A percentile compares a stretch with the other conserved stretches of the same genome.
phyloP scores from a whole-genome alignment of 805 yeast species.

The Torulaspora franciscae region DNA sequence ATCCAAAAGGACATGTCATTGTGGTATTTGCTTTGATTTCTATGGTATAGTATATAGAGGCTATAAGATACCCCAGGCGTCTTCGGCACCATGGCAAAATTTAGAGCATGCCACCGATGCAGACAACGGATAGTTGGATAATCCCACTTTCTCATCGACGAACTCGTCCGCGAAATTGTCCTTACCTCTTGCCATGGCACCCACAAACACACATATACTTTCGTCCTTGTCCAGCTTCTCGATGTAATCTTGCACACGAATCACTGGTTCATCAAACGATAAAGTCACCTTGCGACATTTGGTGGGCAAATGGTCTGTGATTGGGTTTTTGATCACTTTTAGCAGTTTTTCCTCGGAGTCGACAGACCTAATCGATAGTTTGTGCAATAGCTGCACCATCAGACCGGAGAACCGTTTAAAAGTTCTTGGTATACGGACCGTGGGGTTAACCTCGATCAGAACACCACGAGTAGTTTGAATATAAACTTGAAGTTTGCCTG shows the following conservation, averaged over 20 bases:
- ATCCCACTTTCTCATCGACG: conserved; percentile 94
- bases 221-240: conserved; percentile 75
- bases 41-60: conserved; percentile 10
- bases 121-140: conserved; percentile 89
- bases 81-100: conserved; percentile 98
- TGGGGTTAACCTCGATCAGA: conserved; percentile 90
- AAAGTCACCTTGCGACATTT: conserved; percentile 92
- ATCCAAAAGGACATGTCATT: not conserved
- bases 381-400: conserved; percentile 94
- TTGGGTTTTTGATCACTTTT: conserved; percentile 93
- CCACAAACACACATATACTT: conserved; percentile 95
- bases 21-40: not conserved
- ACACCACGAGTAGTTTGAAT: conserved; percentile 95
- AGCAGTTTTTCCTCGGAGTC: conserved; percentile 91
- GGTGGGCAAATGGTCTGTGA: conserved; percentile 93
- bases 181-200: conserved; percentile 98
- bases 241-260: conserved; percentile 85
- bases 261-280: conserved; percentile 85
- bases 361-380: conserved; percentile 87
- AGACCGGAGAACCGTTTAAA: conserved; percentile 96
- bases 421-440: conserved; percentile 96
- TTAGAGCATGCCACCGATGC: conserved; percentile 98
- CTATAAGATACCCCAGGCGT: conserved; percentile 79
- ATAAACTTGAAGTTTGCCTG: conserved; percentile 93
- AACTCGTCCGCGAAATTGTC: conserved; percentile 96